phyloP scores from a whole-genome alignment of 257 asterid species.

The Lithospermum erythrorhizon region DNA sequence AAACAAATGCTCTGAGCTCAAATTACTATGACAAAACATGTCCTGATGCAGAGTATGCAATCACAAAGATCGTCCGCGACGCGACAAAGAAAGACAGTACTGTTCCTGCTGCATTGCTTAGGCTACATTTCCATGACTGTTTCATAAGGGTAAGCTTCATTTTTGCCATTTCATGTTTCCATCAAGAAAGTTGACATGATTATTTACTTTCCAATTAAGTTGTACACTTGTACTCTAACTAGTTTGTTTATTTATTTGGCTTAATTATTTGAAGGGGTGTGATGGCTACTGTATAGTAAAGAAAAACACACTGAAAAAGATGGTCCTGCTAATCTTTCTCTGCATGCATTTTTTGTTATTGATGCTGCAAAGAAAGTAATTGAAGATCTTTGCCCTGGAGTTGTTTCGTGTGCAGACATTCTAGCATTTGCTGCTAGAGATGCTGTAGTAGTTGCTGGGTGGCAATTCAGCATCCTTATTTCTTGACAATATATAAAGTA shows the following conservation, averaged over 20 bases:
- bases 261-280: conserved; percentile 37
- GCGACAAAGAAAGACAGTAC: conserved; percentile 42
- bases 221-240: no score
- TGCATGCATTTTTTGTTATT: conserved; percentile 65
- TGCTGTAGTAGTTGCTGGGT: conserved; percentile 46
- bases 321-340: conserved; percentile 47
- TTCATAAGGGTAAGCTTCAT: conserved; percentile 43
- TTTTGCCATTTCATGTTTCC: background rate
- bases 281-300: conserved; percentile 55
- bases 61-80: conserved; percentile 32
- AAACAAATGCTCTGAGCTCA: conserved; percentile 21
- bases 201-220: background rate
- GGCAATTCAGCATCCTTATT: no score
- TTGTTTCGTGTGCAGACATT: conserved; percentile 73
- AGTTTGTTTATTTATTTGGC: background rate
- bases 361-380: conserved; percentile 50
- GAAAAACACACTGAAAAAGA: conserved; percentile 55
- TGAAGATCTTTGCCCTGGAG: conserved; percentile 56
- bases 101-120: conserved; percentile 57
- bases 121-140: conserved; percentile 89
- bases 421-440: conserved; percentile 77
- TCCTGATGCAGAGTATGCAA: conserved; percentile 33
- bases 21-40: conserved; percentile 35
- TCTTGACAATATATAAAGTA: no score
- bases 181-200: no score